Conservation (phyloP, 23 red algal species). For the Gracilaria vermiculophylla region DNA sequence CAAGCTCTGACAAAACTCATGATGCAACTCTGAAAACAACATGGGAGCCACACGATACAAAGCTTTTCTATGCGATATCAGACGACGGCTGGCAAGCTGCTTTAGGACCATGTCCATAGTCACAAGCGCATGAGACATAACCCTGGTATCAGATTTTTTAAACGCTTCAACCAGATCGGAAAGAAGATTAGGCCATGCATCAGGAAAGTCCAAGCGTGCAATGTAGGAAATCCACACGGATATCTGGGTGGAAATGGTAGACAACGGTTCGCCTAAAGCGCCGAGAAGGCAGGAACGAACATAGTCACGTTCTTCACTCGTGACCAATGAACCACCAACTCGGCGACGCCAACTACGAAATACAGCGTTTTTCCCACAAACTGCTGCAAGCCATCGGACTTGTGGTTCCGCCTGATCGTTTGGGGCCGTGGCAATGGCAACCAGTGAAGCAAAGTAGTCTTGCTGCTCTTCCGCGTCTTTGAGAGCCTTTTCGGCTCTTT, state of each 20-base stretch:
- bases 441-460: slow-evolving; percentile 66
- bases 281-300: slow-evolving; percentile 41
- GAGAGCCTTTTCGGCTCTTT: slow-evolving; percentile 49
- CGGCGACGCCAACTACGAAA: slow-evolving; percentile 62
- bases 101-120: slow-evolving; percentile 66
- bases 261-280: slow-evolving; percentile 37
- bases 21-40: slow-evolving; percentile 33
- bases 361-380: slow-evolving; percentile 63
- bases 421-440: slow-evolving; percentile 37
- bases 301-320: slow-evolving; percentile 43
- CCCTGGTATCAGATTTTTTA: not conserved
- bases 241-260: slow-evolving; percentile 62
- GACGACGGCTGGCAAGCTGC: slow-evolving; percentile 49
- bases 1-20: slow-evolving; percentile 24
- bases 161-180: slow-evolving; percentile 27
- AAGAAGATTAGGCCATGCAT: slow-evolving; percentile 50
- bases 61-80: slow-evolving; percentile 43
- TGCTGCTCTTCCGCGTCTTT: slow-evolving; percentile 41
- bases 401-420: slow-evolving; percentile 33
- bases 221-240: slow-evolving; percentile 51
- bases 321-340: slow-evolving; percentile 11
- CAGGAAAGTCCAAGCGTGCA: slow-evolving; percentile 64
- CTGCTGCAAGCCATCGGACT: slow-evolving; percentile 69
- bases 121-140: slow-evolving; percentile 50
- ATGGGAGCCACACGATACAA: slow-evolving; percentile 47